Base-by-base conservation (phyloP, 129 eudicot genomes). In the Sambucus nigra region DNA sequence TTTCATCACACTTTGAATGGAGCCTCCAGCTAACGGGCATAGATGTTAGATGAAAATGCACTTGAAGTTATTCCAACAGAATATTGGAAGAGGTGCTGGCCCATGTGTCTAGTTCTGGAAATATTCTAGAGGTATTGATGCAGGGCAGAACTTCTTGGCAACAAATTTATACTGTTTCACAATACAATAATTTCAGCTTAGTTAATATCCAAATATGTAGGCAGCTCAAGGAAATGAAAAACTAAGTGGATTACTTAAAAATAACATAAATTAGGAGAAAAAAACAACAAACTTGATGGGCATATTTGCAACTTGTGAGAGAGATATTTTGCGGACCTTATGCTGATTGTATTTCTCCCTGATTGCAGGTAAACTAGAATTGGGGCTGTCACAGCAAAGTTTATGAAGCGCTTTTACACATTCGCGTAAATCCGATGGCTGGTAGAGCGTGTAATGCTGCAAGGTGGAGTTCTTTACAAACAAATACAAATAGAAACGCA, bases 331-430 rank as follows among this genome's bases (percentile, higher is more conserved):
- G 22, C 63, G 12, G 42, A 89, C 95, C 94, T 91, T 91, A 60
- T 91, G 99, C 69, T 86, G 99, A 40, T 87, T 82, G 72, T 91
- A 91, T 67, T 91, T 91, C 73, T 91, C 95, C 56, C 99, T 72
- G 32, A 91, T 70, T 40, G 99, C 99, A n/a, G 95, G 95, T 63
- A 91, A 65, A 65, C 74, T 72, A 16, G 95, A 82, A 69, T 19
- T 69, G 4, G 51, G 56, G 45, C 74, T 79, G 32, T 69, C 80
- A 29, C 76, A 74, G 54, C 75, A 78, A 23, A 91, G 94, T 23
- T 61, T 25, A 60, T 86, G 99, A 33, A 91, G 74, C 6, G 94
- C 84, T 57, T 71, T 58, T 6, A 86, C 95, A 51, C 99, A 91
- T 61, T 86, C 87, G 3, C 51, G 55, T 60, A 91, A 41, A 60